These are phyloP conservation scores for Penicillium paneum DNA, from an alignment of 2,329 filamentous ascomycete genomes.

Conservation along the genomic window DNA sequence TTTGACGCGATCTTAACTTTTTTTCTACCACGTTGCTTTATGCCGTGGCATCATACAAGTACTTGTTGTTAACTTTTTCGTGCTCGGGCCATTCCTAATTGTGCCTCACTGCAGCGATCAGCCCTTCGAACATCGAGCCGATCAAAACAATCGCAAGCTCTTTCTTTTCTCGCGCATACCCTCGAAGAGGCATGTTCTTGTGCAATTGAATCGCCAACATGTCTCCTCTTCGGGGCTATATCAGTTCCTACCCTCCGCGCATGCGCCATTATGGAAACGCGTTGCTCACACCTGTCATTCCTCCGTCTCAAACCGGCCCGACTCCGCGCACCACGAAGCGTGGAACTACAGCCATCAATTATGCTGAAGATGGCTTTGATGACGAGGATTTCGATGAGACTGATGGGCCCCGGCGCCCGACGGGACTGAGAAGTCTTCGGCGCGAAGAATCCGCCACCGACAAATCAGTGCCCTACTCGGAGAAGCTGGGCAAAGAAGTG, in stretches of 20 bases:
- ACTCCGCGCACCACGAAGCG: constrained; percentile 88
- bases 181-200: constrained; percentile 37
- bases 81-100: constrained; percentile 1
- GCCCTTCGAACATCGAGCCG: constrained; percentile 16
- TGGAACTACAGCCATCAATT: constrained; percentile 94
- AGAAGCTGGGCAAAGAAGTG: constrained; percentile 82
- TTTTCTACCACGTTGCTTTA: background rate
- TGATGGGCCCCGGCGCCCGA: constrained; percentile 68
- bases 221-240: constrained; percentile 75
- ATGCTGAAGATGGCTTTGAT: constrained; percentile 93
- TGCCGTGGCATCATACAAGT: background rate
- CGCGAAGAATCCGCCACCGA: constrained; percentile 68
- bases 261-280: constrained; percentile 89
- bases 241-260: constrained; percentile 87
- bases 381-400: constrained; percentile 62
- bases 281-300: constrained; percentile 78
- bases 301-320: constrained; percentile 63
- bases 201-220: constrained; percentile 40
- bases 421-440: constrained; percentile 77
- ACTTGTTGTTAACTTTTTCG: background rate
- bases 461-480: constrained; percentile 59
- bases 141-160: constrained; percentile 25
- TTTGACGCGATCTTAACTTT: background rate
- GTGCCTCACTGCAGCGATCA: constrained; percentile 9
- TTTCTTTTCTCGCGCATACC: constrained; percentile 13